Base-by-base conservation (phyloP, 1,139 yeast genomes). In the Kodamaea ohmeri region DNA sequence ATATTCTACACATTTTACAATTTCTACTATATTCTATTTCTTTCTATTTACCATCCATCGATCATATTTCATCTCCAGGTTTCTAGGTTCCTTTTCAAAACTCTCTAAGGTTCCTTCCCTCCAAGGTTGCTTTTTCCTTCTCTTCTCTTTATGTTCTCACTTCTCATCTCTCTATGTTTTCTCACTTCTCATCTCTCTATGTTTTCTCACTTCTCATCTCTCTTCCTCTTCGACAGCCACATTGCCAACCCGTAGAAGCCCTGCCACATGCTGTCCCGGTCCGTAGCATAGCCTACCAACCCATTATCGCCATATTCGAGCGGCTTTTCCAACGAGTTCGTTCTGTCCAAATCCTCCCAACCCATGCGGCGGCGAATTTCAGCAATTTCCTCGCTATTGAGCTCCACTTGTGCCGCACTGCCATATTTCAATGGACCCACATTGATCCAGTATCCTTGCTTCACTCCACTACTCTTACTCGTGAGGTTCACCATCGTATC, bases 381-480 rank as follows among this genome's bases (percentile, higher is more conserved):
- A 12, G 61, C 56, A 34, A 88, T 54, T 52, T 88, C 96, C 14
- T 80, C 80, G 14, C 76, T 66, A 22, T 79, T 81, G 19, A 86
- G 63, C 56, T 87, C 95, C 1, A 81, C 84, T 47, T 75, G 78
- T 1, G 96, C 94, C 1, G 90, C 89, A 3, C 88, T 79, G 0
- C 96, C 96, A 61, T 88, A 88, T 58, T 88, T 88, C 44, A 88
- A 66, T 0, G 96, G 96, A 0, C 96, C 96, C 14, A 78, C 71
- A 54, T 88, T 88, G 45, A 88, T 78, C 96, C 96, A 88, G 38
- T 70, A 69, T 0, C 85, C 79, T 8, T 63, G 60, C 25, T 65
- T 58, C n/a, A 53, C 43, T 3, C 42, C 41, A 36, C 48, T 49
- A 3, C 61, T 61, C n/a, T 71, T 69, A 4, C 55, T 50, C 2